Conservation (phyloP, 768 basidiomycete genomes). For the Pleurotus sapidus region DNA sequence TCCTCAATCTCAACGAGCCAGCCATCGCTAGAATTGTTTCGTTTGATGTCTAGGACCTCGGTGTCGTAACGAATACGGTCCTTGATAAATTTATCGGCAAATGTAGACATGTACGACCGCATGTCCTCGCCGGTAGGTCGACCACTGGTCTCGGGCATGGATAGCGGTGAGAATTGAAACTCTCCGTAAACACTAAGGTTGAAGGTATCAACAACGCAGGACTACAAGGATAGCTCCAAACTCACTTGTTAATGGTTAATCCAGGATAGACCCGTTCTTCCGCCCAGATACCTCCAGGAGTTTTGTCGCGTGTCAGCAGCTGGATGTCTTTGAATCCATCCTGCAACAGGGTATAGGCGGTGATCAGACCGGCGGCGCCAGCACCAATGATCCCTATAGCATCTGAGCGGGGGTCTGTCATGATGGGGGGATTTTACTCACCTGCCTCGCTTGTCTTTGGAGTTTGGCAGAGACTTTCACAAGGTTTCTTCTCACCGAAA, state of each 20-base stretch:
- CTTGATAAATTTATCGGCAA: conserved; percentile 44
- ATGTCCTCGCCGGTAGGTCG: conserved; percentile 54
- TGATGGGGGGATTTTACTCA: no score
- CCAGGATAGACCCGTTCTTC: conserved; percentile 54
- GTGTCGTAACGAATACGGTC: no score
- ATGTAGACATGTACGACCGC: conserved; percentile 53
- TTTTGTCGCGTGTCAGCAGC: conserved; percentile 51
- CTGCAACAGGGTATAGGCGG: conserved; percentile 48
- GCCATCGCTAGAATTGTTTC: no score
- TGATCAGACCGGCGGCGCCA: conserved; percentile 63
- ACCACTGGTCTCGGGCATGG: conserved; percentile 48
- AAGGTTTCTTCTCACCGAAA: no score
- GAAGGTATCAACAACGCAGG: neutral
- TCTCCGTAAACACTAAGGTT: conserved; percentile 58
- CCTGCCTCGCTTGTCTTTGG: no score
- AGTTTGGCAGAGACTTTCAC: no score
- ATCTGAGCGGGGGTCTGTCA: no score
- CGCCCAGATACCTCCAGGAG: conserved; percentile 60
- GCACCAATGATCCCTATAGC: no score
- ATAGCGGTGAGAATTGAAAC: conserved; percentile 52
- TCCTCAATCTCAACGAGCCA: no score
- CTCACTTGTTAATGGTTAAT: conserved; percentile 59
- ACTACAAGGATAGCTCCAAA: neutral
- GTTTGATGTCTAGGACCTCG: no score
- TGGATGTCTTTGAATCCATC: conserved; percentile 59